Evolutionary conservation across 140 eudicot species (phyloP).

Genomic region (Cichorium intybus): DNA sequence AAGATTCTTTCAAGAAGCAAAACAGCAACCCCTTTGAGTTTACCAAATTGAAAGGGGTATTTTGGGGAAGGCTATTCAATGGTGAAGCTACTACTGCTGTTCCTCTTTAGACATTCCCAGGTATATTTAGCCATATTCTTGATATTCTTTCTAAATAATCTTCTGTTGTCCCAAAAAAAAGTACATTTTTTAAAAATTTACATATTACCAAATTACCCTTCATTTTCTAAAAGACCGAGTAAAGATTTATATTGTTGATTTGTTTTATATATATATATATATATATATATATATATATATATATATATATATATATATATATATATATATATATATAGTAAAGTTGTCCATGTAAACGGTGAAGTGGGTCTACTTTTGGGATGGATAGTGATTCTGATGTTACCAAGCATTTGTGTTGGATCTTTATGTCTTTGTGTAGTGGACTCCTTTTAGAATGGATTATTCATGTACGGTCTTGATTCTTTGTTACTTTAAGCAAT

Average conservation of each 20-base stretch:
- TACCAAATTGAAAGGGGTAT: constrained; percentile 32
- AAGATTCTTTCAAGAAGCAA: constrained; percentile 34
- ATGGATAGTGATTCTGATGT: constrained; percentile 4
- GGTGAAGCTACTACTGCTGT: constrained; percentile 25
- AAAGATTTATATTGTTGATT: constrained; percentile 11
- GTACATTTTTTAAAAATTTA: not conserved
- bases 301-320: too few species aligned
- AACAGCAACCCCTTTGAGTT: constrained; percentile 32
- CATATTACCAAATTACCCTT: not conserved
- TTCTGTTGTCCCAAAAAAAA: constrained; percentile 4
- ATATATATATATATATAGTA: not conserved
- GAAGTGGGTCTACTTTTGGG: constrained; percentile 17
- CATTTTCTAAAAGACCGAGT: constrained; percentile 5
- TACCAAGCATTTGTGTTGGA: not conserved
- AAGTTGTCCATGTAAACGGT: constrained; percentile 1
- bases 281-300: too few species aligned
- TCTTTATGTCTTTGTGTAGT: constrained; percentile 10
- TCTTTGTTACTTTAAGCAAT: constrained; percentile 8
- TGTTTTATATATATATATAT: too few species aligned
- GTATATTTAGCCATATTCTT: constrained; percentile 26
- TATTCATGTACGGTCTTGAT: constrained; percentile 15
- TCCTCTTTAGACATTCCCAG: constrained; percentile 24
- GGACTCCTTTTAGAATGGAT: not conserved
- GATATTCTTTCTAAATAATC: constrained; percentile 28
- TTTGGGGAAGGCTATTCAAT: constrained; percentile 35